Evolutionary conservation across 345 rosid genomes (phyloP).

Genomic region (Pistacia integerrima): DNA sequence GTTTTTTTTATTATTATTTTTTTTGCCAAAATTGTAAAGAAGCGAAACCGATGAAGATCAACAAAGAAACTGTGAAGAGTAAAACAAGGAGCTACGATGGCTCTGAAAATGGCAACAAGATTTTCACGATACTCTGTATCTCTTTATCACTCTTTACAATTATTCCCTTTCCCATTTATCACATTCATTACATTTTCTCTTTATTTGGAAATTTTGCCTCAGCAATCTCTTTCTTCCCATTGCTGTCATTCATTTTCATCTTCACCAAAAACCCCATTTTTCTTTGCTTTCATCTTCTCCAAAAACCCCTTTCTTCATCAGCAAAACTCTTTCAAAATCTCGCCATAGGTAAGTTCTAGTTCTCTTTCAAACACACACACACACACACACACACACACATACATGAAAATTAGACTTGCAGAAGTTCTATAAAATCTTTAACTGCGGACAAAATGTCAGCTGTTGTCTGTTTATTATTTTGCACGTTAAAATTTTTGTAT

Average conservation of each 20-base stretch:
- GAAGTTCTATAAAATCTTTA: neutral
- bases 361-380: too few relatives aligned
- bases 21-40: too few relatives aligned
- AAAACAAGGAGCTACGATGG: neutral
- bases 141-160: too few relatives aligned
- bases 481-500: too few relatives aligned
- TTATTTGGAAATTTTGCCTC: neutral
- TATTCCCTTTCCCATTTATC: too few relatives aligned
- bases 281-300: neutral
- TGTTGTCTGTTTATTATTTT: too few relatives aligned
- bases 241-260: neutral
- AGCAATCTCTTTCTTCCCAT: neutral
- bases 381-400: too few relatives aligned
- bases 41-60: neutral
- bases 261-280: neutral
- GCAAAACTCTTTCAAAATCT: neutral
- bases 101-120: constrained; percentile 1
- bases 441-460: neutral
- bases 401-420: too few relatives aligned
- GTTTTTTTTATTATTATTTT: too few relatives aligned
- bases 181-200: neutral
- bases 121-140: constrained; percentile 1
- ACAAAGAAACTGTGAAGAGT: neutral
- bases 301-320: neutral
- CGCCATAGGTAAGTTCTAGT: neutral